Conservation (phyloP, 2,329 filamentous ascomycete genomes). For the Colletotrichum magnum region DNA sequence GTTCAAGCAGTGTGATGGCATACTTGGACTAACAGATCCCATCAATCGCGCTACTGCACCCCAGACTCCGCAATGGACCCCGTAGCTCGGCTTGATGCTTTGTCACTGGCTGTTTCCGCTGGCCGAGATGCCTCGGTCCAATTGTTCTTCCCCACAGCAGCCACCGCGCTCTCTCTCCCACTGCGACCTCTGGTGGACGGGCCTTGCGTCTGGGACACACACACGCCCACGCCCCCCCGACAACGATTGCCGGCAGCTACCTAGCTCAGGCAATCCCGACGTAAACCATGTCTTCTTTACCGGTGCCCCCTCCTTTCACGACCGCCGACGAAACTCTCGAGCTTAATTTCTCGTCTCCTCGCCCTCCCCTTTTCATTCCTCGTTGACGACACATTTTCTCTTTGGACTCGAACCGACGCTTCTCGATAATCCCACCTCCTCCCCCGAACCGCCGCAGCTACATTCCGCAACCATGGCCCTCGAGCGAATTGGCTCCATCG, state of each 20-base stretch:
- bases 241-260: conserved; percentile 35
- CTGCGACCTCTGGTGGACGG: not conserved
- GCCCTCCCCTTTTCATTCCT: not conserved
- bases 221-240: conserved; percentile 30
- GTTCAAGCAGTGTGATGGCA: no score
- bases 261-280: conserved; percentile 26
- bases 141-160: conserved; percentile 35
- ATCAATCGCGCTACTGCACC: conserved; percentile 34
- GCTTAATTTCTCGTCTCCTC: conserved; percentile 25
- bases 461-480: conserved; percentile 74
- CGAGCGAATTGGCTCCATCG: conserved; percentile 88
- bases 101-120: conserved; percentile 22
- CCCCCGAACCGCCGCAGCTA: conserved; percentile 27
- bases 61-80: conserved; percentile 23
- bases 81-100: conserved; percentile 5
- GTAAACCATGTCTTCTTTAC: conserved; percentile 36
- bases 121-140: conserved; percentile 40
- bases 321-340: conserved; percentile 28
- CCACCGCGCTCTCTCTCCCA: conserved; percentile 6
- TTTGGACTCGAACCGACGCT: not conserved
- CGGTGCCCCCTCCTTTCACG: conserved; percentile 14
- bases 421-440: not conserved
- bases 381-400: not conserved
- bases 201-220: conserved; percentile 18
- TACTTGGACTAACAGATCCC: conserved; percentile 1